Evolutionary conservation across 2,329 filamentous ascomycete genomes (phyloP), one percentile per base, ranked within the genome.

Genomic region (Coleophoma crateriformis): DNA sequence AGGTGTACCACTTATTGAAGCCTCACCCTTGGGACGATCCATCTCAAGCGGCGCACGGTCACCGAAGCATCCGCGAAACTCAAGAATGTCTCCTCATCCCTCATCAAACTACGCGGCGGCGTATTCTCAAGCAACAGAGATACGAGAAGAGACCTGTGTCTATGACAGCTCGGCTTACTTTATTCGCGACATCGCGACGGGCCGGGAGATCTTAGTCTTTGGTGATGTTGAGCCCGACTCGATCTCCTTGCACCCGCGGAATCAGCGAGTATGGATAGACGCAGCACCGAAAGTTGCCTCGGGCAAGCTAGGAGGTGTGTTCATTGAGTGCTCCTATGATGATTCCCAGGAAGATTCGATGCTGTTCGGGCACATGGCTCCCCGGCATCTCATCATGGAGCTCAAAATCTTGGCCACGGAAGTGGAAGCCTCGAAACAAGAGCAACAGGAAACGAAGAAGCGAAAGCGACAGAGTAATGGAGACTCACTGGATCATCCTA

Each of bases 311-410:
- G 79, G 77, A 0, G 92, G 86, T 11, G 87, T 99, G 12, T 92
- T 97, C 63, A 95, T 99, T 59, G 94, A 99, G 72, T 97, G 92
- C 67, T 95, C 89, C 54, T 99, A 92, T 66, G 87, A 90, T 53
- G 86, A 96, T 65, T 80, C 81, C 7, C 86, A 90, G 60, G 77
- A 81, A 19, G 84, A 94, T 52, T 84, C 87, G 45, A 80, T 84
- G 0, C 75, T 99, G 0, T 99, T 90, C 57, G 94, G 94, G 0
- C 94, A 99, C 60, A 73, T 99, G 13, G 88, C 89, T 35, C 94
- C 94, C 0, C 76, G 83, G 1, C 94, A 90, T 64, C 70, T 99
- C 12, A 81, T 92, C 20, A 80, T 87, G 42, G 94, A 99, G 67
- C 74, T 99, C 51, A 74, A 75, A 33, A 76, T 71, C 0, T 76